phyloP scores from a whole-genome alignment of 106 monocot genomes.

The Xerophyta viscosa region DNA sequence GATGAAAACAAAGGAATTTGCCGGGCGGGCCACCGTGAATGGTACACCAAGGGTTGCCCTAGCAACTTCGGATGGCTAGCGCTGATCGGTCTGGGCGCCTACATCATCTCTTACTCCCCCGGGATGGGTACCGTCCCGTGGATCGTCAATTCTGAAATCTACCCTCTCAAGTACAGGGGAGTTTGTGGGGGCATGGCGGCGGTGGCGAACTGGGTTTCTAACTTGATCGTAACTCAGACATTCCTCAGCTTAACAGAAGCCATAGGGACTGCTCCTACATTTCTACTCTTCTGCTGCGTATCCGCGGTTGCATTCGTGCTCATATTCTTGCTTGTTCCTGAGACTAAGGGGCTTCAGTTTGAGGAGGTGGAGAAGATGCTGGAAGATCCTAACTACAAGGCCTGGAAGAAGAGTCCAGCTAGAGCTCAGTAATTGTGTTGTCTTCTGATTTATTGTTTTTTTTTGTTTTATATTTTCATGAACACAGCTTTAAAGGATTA shows the following conservation, averaged over 20 bases:
- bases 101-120: slow-evolving; percentile 69
- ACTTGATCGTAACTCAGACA: slow-evolving; percentile 54
- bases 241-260: slow-evolving; percentile 59
- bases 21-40: slow-evolving; percentile 22
- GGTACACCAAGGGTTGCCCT: slow-evolving; percentile 70
- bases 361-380: slow-evolving; percentile 78
- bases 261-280: slow-evolving; percentile 45
- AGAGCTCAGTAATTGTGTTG: background rate
- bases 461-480: too few species aligned
- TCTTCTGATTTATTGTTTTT: too few species aligned
- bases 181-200: slow-evolving; percentile 70
- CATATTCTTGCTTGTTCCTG: slow-evolving; percentile 54
- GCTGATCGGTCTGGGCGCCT: slow-evolving; percentile 37
- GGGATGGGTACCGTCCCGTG: slow-evolving; percentile 86
- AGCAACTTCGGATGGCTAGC: slow-evolving; percentile 74
- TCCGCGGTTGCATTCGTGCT: slow-evolving; percentile 33
- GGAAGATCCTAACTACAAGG: slow-evolving; percentile 24
- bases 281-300: slow-evolving; percentile 43
- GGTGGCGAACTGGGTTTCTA: slow-evolving; percentile 67
- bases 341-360: slow-evolving; percentile 63
- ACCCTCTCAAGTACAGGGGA: slow-evolving; percentile 53
- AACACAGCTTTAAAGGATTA: too few species aligned
- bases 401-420: slow-evolving; percentile 27
- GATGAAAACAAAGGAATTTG: slow-evolving; percentile 16
- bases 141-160: slow-evolving; percentile 85